Base-by-base conservation (phyloP, 2,329 filamentous ascomycete genomes). In the Nigrograna mackinnonii region DNA sequence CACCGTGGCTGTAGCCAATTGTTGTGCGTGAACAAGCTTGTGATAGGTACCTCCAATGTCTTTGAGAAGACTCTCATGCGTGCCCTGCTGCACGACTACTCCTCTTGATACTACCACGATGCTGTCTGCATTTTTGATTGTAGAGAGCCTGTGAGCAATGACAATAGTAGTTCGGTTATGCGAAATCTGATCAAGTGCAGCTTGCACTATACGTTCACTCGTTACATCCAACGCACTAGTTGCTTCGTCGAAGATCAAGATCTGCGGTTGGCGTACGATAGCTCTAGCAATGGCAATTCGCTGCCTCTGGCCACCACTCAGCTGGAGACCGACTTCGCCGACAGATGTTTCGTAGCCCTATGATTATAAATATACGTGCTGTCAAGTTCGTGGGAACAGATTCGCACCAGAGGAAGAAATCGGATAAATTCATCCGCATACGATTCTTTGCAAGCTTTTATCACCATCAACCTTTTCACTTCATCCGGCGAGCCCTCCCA, bases 241-340 rank as follows among this genome's bases (percentile, higher is more conserved):
- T 6, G 92, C 92, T 68, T 97, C 92, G 52, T 97, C 92, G 6
- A 97, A 84, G 1, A 96, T 79, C 1, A 97, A 76, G 57, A 97
- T 83, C 70, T 89, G 92, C 1, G 91, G 91, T 57, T 96, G 87
- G 19, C 86, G 90, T 30, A 96, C 88, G 45, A 96, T 82, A 22
- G 90, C 91, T 60, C 90, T 79, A 5, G 91, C 90, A 68, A 96
- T 96, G 6, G 91, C 90, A 61, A 96, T 94, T 54, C 92, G 86
- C 70, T 97, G 92, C 68, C 95, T 95, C 70, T 97, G 92, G 21
- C 92, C 92, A 62, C 92, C 92, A 41, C 89, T 95, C 9, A 97
- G 78, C 37, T 95, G 75, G 64, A 96, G 92, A 4, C 92, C 92
- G 49, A 89, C 85, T 68, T 96, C 90, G 41, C 92, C 94, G 13